Evolutionary conservation across 257 asterid genomes (phyloP), one percentile per base, ranked within the genome.

Genomic region (Scutellaria barbata): DNA sequence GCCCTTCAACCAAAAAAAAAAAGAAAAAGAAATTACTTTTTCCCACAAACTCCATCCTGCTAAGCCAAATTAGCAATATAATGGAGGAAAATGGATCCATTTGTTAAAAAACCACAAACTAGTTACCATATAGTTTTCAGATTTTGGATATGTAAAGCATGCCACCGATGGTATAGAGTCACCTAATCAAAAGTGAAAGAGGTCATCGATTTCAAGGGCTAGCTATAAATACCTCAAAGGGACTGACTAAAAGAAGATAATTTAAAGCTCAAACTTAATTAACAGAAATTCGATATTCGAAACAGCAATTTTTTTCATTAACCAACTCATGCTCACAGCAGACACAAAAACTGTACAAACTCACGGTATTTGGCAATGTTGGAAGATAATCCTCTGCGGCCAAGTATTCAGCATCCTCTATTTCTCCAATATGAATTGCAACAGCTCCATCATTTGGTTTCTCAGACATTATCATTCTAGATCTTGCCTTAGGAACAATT

Each of bases 401-500:
- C 70, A 80, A 80, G 79, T 86, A 92, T 10, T 83, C 94, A 59
- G 56, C 78, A 60, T 85, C 85, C 46, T 89, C 96, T 71, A 92
- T 88, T 57, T 95, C 98, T 63, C 99, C 98, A 30, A 92, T 87
- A 86, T 85, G 88, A 80, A 84, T 40, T 41, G 98, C 95, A 65
- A 95, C 99, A 42, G 85, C 73, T 75, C 97, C 96, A 77, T 95
- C 99, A 76, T 72, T 81, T 48, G 92, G 89, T 84, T 85, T 89
- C 90, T 92, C 98, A 5, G 99, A 92, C 98, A 95, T 83, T 84
- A 92, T 87, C 88, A 95, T 74, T 80, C 93, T 89, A 50, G 89
- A 83, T 74, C 79, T 82, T 66, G 81, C 80, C 84, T 87, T 92
- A 4, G 88, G 84, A 65, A 88, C 89, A 39, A 78, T 33, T 62